These are phyloP conservation scores for Trypanosoma mega DNA, from an alignment of 208 protist genomes.

Conservation along the genomic window DNA sequence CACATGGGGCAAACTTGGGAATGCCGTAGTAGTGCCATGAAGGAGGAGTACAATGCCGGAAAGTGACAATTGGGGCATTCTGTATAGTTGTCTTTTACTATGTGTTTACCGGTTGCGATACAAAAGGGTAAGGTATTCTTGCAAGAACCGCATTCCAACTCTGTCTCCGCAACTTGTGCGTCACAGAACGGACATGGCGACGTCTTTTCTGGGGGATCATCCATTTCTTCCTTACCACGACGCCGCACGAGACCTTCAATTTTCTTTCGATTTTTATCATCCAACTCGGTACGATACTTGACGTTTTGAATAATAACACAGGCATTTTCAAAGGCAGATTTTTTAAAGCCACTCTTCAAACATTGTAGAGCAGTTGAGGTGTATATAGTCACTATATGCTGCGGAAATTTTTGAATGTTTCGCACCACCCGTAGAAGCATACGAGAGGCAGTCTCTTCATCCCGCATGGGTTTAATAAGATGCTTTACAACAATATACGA, in stretches of 20 bases:
- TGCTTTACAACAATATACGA: constrained; percentile 97
- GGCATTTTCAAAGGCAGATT: constrained; percentile 95
- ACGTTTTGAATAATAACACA: constrained; percentile 94
- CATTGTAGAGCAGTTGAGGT: constrained; percentile 96
- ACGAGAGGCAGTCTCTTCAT: constrained; percentile 90
- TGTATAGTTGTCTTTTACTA: constrained; percentile 88
- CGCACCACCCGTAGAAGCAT: constrained; percentile 95
- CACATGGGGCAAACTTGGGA: constrained; percentile 83
- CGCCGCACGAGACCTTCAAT: constrained; percentile 96
- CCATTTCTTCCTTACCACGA: constrained; percentile 77
- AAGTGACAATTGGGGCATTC: constrained; percentile 92
- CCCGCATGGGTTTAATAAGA: constrained; percentile 85
- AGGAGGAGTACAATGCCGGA: constrained; percentile 73
- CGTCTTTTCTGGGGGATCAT: constrained; percentile 79
- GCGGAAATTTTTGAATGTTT: constrained; percentile 95
- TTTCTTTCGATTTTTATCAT: constrained; percentile 94
- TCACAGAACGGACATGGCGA: constrained; percentile 94
- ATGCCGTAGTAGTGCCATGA: constrained; percentile 71
- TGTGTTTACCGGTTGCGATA: constrained; percentile 93
- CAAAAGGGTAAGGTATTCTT: constrained; percentile 96
- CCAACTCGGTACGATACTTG: constrained; percentile 92
- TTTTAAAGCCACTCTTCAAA: constrained; percentile 83
- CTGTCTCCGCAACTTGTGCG: constrained; percentile 78
- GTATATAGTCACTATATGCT: constrained; percentile 94
- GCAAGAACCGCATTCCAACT: constrained; percentile 93